phyloP scores from a whole-genome alignment of 352 stramenopile genomes.

The Pythium dissotocum region DNA sequence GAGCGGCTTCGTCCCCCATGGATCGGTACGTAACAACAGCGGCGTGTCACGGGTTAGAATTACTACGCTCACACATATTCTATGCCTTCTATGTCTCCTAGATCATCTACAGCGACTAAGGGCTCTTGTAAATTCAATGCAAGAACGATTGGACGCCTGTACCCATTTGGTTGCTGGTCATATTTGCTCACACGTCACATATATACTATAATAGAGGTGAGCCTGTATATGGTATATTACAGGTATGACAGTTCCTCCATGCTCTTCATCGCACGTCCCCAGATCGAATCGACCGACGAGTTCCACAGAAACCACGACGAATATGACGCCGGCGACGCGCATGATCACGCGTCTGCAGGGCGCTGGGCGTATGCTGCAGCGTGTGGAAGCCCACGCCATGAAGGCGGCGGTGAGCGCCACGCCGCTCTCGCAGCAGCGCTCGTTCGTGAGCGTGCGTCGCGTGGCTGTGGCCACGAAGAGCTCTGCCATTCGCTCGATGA shows the following conservation, averaged over 20 bases:
- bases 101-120: constrained; percentile 25
- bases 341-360: constrained; percentile 8
- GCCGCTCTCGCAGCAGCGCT: constrained; percentile 4
- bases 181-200: constrained; percentile 24
- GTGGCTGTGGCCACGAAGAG: neutral
- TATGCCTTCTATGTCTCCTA: neutral
- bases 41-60: neutral
- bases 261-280: constrained; percentile 1
- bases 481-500: constrained; percentile 10
- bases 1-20: constrained; percentile 42
- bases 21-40: constrained; percentile 36
- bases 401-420: constrained; percentile 1
- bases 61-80: neutral
- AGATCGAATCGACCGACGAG: constrained; percentile 3
- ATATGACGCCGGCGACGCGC: constrained; percentile 20
- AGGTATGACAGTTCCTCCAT: constrained; percentile 7
- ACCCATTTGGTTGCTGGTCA: neutral
- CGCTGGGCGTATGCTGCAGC: constrained; percentile 11
- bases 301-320: neutral
- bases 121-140: neutral
- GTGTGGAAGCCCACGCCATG: neutral
- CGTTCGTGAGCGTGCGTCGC: neutral
- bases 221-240: constrained; percentile 5
- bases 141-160: neutral
- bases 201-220: constrained; percentile 10